A percentile compares a stretch with the other conserved stretches of the same genome.
Conservation (phyloP, 805 yeast genomes). For the Priceomyces carsonii region DNA sequence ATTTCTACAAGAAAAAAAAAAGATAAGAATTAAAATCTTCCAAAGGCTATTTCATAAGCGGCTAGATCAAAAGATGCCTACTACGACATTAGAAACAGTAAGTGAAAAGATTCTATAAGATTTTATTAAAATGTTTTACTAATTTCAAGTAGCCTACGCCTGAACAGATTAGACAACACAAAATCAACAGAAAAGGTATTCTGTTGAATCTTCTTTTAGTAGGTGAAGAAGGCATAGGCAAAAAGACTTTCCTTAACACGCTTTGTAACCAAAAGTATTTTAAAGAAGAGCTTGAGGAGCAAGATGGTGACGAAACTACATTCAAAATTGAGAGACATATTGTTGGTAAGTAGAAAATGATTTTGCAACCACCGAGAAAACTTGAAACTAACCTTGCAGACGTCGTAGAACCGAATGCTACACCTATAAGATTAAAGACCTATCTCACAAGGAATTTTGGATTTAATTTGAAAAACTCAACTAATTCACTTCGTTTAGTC, state of each 20-base stretch:
- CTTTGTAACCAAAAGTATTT: conserved; percentile 50
- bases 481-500: conserved; percentile 35
- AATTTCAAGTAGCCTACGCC: conserved; percentile 13
- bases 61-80: background rate
- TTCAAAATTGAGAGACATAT: conserved; percentile 13
- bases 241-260: conserved; percentile 76
- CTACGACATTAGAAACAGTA: background rate
- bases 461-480: conserved; percentile 19
- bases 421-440: conserved; percentile 21
- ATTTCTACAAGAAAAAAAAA: too few species aligned
- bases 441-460: conserved; percentile 26
- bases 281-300: conserved; percentile 43
- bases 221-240: conserved; percentile 52
- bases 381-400: conserved; percentile 8
- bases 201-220: conserved; percentile 28
- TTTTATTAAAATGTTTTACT: background rate
- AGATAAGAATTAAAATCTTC: background rate
- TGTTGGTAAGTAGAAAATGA: conserved; percentile 9
- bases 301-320: conserved; percentile 41
- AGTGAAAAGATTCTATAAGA: background rate
- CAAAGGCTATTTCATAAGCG: background rate
- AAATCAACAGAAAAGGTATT: conserved; percentile 20
- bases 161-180: conserved; percentile 21
- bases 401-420: conserved; percentile 10
- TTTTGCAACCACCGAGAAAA: background rate